Percentiles rank a stretch among this genome's conserved stretches.
Evolutionary conservation across 352 stramenopile genomes (phyloP).

Genomic region (Phytophthora colocasiae): DNA sequence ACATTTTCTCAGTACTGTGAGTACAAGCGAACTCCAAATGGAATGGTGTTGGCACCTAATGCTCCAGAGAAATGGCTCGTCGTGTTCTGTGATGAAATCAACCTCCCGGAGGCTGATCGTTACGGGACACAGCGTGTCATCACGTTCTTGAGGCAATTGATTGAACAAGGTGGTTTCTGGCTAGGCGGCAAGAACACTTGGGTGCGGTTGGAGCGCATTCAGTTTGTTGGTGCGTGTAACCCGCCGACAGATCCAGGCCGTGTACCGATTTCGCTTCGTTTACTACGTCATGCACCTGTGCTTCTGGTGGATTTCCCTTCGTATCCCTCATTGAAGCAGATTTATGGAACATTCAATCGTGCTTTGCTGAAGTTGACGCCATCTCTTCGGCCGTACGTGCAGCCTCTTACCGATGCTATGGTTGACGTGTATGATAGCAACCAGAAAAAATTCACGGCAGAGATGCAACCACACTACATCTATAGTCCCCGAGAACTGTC

Average conservation of each 20-base stretch:
- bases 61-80: slow-evolving; percentile 98
- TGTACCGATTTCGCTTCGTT: slow-evolving; percentile 96
- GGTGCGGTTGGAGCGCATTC: slow-evolving; percentile 93
- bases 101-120: slow-evolving; percentile 97
- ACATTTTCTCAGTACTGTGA: slow-evolving; percentile 99
- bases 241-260: slow-evolving; percentile 99
- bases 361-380: slow-evolving; percentile 99
- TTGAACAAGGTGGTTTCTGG: slow-evolving; percentile 96
- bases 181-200: slow-evolving; percentile 89
- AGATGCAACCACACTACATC: slow-evolving; percentile 98
- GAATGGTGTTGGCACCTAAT: slow-evolving; percentile 96
- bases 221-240: slow-evolving; percentile 99
- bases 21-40: slow-evolving; percentile 97
- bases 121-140: slow-evolving; percentile 99
- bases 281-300: slow-evolving; percentile 98
- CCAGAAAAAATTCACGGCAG: slow-evolving; percentile 94
- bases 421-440: slow-evolving; percentile 99
- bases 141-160: slow-evolving; percentile 98
- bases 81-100: slow-evolving; percentile 99
- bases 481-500: slow-evolving; percentile 99
- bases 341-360: slow-evolving; percentile 99
- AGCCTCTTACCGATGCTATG: slow-evolving; percentile 99
- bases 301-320: slow-evolving; percentile 99
- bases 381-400: slow-evolving; percentile 96
- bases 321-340: slow-evolving; percentile 96